Evolutionary conservation across 2,329 filamentous ascomycete species (phyloP).

Genomic region (Aspergillus sp.): DNA sequence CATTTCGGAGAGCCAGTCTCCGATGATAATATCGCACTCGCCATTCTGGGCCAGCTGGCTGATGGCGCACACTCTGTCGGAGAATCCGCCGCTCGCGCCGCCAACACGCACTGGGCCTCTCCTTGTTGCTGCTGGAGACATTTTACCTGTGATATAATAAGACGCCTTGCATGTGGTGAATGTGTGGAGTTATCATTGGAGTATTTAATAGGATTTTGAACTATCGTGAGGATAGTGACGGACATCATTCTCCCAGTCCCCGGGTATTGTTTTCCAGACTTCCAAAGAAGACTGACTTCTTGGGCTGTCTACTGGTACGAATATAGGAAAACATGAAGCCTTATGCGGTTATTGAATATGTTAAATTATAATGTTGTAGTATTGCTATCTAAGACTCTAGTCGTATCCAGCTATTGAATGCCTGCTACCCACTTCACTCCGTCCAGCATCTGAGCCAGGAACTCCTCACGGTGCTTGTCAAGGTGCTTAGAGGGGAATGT

Average conservation of each 20-base stretch:
- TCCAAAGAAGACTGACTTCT: too few relatives aligned
- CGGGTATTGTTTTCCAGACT: neutral
- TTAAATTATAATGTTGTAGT: too few relatives aligned
- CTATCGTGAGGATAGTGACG: neutral
- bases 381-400: too few relatives aligned
- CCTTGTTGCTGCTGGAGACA: too few relatives aligned
- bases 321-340: neutral
- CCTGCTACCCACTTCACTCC: neutral
- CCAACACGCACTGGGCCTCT: neutral
- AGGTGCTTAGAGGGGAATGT: neutral
- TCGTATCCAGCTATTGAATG: neutral
- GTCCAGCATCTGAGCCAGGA: neutral
- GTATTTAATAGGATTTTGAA: too few relatives aligned
- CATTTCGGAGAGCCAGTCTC: conserved; percentile 38
- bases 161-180: too few relatives aligned
- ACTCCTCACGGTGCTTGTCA: neutral
- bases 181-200: neutral
- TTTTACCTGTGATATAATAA: too few relatives aligned
- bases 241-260: neutral
- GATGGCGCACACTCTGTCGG: neutral
- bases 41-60: neutral
- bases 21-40: conserved; percentile 19
- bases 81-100: neutral
- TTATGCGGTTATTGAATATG: too few relatives aligned
- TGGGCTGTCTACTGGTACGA: too few relatives aligned